Evolutionary conservation across 192 early-diverging fungal species (phyloP).

Genomic region (Backusella tuberculispora): DNA sequence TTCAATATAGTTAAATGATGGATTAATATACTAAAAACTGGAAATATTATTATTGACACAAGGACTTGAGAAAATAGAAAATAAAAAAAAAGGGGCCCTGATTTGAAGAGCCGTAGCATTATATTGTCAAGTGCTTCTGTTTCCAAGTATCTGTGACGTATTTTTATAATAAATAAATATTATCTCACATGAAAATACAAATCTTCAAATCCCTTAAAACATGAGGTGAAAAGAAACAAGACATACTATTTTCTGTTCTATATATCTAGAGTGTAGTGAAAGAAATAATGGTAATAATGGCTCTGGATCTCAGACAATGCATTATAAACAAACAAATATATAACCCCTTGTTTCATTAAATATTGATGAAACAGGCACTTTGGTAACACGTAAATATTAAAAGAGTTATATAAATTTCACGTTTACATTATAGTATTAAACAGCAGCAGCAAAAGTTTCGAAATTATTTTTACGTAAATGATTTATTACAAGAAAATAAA

Average conservation of each 20-base stretch:
- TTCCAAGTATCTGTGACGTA: not conserved
- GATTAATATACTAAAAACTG: not conserved
- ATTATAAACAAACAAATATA: not conserved
- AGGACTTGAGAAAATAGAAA: not conserved
- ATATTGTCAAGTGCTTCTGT: not conserved
- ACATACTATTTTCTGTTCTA: not conserved
- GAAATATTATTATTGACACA: not conserved
- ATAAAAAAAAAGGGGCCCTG: not conserved
- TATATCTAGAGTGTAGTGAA: not conserved
- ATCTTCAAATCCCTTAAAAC: not conserved
- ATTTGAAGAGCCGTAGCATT: not conserved
- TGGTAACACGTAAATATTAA: not conserved
- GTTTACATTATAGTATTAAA: not conserved
- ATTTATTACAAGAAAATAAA: not conserved
- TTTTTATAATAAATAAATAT: not conserved
- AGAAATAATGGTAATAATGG: not conserved
- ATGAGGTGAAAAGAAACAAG: not conserved
- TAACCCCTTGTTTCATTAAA: not conserved
- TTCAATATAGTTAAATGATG: not conserved
- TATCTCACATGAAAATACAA: conserved; percentile 14
- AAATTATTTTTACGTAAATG: not conserved
- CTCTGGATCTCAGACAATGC: not conserved
- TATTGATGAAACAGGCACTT: not conserved
- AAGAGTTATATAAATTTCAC: conserved; percentile 5
- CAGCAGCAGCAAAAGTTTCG: not conserved